Conservation (phyloP, 495 filamentous ascomycete genomes). For the Podospora pseudopauciseta region DNA sequence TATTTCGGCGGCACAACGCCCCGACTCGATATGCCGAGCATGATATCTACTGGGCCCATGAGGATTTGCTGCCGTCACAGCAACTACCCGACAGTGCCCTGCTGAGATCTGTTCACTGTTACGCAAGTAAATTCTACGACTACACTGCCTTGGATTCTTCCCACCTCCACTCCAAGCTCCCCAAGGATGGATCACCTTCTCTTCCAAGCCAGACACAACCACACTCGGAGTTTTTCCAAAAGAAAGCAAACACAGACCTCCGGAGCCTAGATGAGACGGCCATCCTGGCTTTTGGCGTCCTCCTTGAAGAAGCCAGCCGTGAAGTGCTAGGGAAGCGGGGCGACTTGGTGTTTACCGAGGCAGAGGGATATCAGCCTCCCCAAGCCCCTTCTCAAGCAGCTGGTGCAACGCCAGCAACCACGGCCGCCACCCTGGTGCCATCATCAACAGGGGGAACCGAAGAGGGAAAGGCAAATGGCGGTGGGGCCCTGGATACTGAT, state of each 20-base stretch:
- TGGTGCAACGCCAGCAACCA: neutral
- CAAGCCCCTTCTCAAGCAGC: neutral
- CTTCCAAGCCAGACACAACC: neutral
- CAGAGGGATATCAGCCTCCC: slow-evolving; percentile 29
- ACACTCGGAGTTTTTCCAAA: neutral
- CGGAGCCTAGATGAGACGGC: slow-evolving; percentile 82
- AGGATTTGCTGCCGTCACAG: slow-evolving; percentile 38
- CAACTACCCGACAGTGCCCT: slow-evolving; percentile 67
- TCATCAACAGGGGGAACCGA: neutral
- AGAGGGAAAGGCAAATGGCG: neutral
- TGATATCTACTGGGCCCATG: slow-evolving; percentile 63
- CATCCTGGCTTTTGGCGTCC: slow-evolving; percentile 72
- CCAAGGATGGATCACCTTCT: too few relatives aligned
- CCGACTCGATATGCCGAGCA: slow-evolving; percentile 63
- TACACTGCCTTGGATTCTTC: neutral
- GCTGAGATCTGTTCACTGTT: slow-evolving; percentile 71
- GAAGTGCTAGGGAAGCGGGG: slow-evolving; percentile 65
- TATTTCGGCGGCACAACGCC: slow-evolving; percentile 61
- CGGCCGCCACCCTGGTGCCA: neutral
- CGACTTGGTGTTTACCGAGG: slow-evolving; percentile 72
- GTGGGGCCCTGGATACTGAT: neutral
- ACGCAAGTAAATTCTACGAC: slow-evolving; percentile 69
- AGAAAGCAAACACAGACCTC: slow-evolving; percentile 41
- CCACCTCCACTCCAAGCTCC: neutral
- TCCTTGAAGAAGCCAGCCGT: slow-evolving; percentile 71